These are phyloP conservation scores for Aspergillus ibericus DNA, from an alignment of 2,329 filamentous ascomycete genomes.

Conservation along the genomic window DNA sequence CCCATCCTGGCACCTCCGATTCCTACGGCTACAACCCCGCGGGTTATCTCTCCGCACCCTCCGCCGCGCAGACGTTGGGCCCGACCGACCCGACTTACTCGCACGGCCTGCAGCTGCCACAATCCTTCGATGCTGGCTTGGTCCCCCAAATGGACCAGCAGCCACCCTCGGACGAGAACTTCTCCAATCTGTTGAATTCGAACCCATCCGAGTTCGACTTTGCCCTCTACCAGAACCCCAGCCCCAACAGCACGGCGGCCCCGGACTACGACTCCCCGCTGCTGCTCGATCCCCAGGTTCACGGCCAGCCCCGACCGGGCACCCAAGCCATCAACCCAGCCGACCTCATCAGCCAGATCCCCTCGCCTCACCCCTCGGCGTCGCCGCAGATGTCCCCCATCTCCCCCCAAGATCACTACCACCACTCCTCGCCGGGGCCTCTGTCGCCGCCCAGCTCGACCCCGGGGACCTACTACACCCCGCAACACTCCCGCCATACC, in stretches of 20 bases:
- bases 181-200: conserved; percentile 42
- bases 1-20: conserved; percentile 29
- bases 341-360: conserved; percentile 48
- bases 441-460: conserved; percentile 57
- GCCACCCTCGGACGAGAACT: conserved; percentile 32
- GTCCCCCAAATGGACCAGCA: conserved; percentile 37
- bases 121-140: conserved; percentile 40
- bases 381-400: conserved; percentile 56
- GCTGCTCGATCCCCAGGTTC: conserved; percentile 43
- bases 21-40: conserved; percentile 37
- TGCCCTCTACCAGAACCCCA: conserved; percentile 38
- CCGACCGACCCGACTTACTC: conserved; percentile 36
- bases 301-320: conserved; percentile 35
- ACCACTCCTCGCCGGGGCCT: conserved; percentile 55
- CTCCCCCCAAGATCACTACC: conserved; percentile 50
- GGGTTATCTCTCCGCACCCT: conserved; percentile 35
- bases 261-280: conserved; percentile 41
- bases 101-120: conserved; percentile 35
- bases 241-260: conserved; percentile 29
- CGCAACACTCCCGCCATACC: conserved; percentile 59
- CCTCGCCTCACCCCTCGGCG: conserved; percentile 53
- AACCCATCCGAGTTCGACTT: conserved; percentile 42
- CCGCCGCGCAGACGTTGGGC: conserved; percentile 31
- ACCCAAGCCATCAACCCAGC: conserved; percentile 49
- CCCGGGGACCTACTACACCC: conserved; percentile 53